A percentile compares a stretch with the other conserved stretches of the same genome.
Conservation (phyloP, 257 asterid genomes). For the Petunia secreta region DNA sequence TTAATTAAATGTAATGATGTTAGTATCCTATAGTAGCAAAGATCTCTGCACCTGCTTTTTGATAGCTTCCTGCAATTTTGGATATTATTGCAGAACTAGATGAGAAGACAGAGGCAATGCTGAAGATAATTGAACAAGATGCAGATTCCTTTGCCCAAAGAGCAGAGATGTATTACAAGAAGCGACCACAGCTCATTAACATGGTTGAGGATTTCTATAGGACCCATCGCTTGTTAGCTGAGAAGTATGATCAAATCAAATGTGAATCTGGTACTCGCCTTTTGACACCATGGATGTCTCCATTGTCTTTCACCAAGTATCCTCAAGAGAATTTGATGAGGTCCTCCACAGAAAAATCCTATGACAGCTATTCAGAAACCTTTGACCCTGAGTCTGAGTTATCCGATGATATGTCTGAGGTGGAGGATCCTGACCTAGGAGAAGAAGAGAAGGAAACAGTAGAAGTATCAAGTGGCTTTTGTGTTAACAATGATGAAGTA, state of each 20-base stretch:
- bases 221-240: conserved; percentile 81
- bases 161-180: conserved; percentile 89
- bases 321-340: conserved; percentile 46
- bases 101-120: conserved; percentile 65
- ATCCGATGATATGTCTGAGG: conserved; percentile 53
- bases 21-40: not conserved
- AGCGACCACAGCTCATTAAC: conserved; percentile 79
- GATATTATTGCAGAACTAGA: conserved; percentile 56
- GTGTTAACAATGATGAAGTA: conserved; percentile 33
- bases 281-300: conserved; percentile 52
- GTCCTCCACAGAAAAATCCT: conserved; percentile 55
- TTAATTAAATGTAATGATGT: not conserved
- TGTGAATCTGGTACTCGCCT: conserved; percentile 62
- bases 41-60: not conserved
- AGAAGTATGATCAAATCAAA: conserved; percentile 65
- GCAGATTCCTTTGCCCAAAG: conserved; percentile 91
- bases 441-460: conserved; percentile 29
- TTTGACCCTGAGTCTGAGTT: conserved; percentile 57
- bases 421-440: conserved; percentile 72
- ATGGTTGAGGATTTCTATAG: conserved; percentile 84
- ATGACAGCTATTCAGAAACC: conserved; percentile 82
- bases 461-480: conserved; percentile 32
- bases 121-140: conserved; percentile 74
- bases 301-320: conserved; percentile 45
- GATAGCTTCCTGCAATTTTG: not conserved